These are phyloP conservation scores for Volvariella surrecta DNA, from an alignment of 1,284 basidiomycete species.

Conservation along the genomic window DNA sequence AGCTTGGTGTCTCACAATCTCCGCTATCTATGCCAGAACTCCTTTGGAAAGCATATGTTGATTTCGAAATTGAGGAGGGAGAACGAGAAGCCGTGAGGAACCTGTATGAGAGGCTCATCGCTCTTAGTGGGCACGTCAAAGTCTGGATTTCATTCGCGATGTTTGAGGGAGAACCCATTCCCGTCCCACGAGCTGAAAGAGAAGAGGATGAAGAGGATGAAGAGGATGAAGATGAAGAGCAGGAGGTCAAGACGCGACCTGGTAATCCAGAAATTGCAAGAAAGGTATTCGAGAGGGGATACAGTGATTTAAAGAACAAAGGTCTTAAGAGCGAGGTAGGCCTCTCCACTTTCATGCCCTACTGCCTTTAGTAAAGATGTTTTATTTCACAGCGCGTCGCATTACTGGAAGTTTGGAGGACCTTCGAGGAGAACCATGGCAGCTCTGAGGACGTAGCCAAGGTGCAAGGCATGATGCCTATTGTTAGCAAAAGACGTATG, in stretches of 20 bases:
- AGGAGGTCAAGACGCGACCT: slow-evolving; percentile 54
- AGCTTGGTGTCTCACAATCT: slow-evolving; percentile 86
- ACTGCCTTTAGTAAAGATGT: slow-evolving; percentile 8
- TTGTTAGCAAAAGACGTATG: slow-evolving; percentile 78
- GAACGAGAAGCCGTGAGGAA: slow-evolving; percentile 79
- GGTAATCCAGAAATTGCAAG: slow-evolving; percentile 68
- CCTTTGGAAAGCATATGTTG: slow-evolving; percentile 97
- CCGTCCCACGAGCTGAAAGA: slow-evolving; percentile 53
- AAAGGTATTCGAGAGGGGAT: slow-evolving; percentile 77
- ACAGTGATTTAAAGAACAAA: slow-evolving; percentile 76
- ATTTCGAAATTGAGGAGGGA: slow-evolving; percentile 93
- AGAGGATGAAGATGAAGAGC: slow-evolving; percentile 39
- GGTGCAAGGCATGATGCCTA: slow-evolving; percentile 87
- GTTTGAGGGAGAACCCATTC: slow-evolving; percentile 67
- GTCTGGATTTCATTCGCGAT: slow-evolving; percentile 79
- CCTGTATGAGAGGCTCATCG: slow-evolving; percentile 88
- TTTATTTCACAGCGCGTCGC: slow-evolving; percentile 60
- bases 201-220: slow-evolving; percentile 52
- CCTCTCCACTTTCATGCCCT: slow-evolving; percentile 7
- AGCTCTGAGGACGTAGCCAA: slow-evolving; percentile 59
- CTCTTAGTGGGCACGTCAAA: slow-evolving; percentile 91
- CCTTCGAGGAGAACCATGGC: slow-evolving; percentile 79
- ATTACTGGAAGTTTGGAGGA: slow-evolving; percentile 89
- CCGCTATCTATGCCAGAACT: slow-evolving; percentile 98
- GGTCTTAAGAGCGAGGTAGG: slow-evolving; percentile 83